Percentiles rank a stretch among this genome's conserved stretches.
Conservation (phyloP, 2,329 filamentous ascomycete species). For the Trichoderma gracile region DNA sequence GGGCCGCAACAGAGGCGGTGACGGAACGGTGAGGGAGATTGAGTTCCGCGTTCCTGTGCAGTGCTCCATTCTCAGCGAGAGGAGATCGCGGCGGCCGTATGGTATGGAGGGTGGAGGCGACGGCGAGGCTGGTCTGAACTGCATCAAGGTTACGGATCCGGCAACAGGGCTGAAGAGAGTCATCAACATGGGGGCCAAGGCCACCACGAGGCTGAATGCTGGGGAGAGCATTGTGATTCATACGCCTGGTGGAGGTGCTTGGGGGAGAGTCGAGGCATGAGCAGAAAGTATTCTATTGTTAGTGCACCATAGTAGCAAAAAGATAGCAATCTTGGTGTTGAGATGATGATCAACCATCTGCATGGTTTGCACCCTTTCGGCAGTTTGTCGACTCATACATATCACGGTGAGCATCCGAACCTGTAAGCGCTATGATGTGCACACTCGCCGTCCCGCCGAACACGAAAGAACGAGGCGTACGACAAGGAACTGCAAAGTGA, state of each 20-base stretch:
- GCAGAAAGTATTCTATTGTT: neutral
- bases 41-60: constrained; percentile 78
- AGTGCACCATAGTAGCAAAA: neutral
- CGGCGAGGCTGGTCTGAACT: constrained; percentile 66
- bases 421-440: too few relatives aligned
- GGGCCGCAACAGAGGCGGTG: constrained; percentile 68
- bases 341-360: too few relatives aligned
- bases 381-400: too few relatives aligned
- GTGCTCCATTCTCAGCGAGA: constrained; percentile 75
- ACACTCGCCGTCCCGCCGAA: too few relatives aligned
- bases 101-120: constrained; percentile 72
- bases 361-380: too few relatives aligned
- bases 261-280: constrained; percentile 43
- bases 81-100: constrained; percentile 72
- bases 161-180: constrained; percentile 35
- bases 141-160: constrained; percentile 27
- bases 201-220: constrained; percentile 56
- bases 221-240: constrained; percentile 62
- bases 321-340: too few relatives aligned
- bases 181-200: constrained; percentile 62
- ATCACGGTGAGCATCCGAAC: too few relatives aligned
- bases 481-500: neutral
- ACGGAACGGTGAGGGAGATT: constrained; percentile 76
- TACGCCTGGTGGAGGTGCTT: constrained; percentile 64
- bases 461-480: too few relatives aligned